Evolutionary conservation across 345 rosid species (phyloP), one percentile per base, ranked within the genome.

Genomic region (Streptanthus diversifolius): DNA sequence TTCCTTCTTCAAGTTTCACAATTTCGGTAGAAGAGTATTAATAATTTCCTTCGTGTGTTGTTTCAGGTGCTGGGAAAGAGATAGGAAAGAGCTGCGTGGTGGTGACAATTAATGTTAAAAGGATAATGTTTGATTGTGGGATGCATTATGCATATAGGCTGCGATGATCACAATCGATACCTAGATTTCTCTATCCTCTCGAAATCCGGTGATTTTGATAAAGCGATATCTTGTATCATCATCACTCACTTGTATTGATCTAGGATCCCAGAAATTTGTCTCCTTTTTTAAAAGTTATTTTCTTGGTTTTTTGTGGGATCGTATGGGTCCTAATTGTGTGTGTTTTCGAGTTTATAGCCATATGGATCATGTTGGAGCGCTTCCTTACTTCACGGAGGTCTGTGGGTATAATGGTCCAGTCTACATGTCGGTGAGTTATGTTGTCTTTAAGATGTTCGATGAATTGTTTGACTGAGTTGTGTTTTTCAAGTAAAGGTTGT

Each of bases 141-240:
- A 91, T 95, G 99, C 96, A 91, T 74, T 58, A 91, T 95, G 99
- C 96, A 91, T 74, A 91, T 95, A 98, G 99, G 95, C 39, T 82
- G 84, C 76, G 81, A 80, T 47, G 99, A 90, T 77, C 88, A 79
- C 39, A 88, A 85, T n/a, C 89, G 95, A 6, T 95, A 80, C 82
- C 98, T 98, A 3, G 92, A 91, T 70, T 95, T 95, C 80, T 87
- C 98, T 33, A 89, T 72, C 49, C 63, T 88, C 47, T 83, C 96
- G 0, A 73, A 82, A 18, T 72, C 86, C 19, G 71, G 83, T 9
- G 89, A 88, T 65, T 95, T 87, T 51, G 85, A 84, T 63, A 62
- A 39, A 14, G 79, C 73, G 3, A 84, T 95, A 32, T 77, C 82
- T 68, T 95, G 99, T 68, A 59, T 95, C 68, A 77, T 95, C 80